phyloP scores from a whole-genome alignment of 805 yeast species.

The Kodamaea restingae region DNA sequence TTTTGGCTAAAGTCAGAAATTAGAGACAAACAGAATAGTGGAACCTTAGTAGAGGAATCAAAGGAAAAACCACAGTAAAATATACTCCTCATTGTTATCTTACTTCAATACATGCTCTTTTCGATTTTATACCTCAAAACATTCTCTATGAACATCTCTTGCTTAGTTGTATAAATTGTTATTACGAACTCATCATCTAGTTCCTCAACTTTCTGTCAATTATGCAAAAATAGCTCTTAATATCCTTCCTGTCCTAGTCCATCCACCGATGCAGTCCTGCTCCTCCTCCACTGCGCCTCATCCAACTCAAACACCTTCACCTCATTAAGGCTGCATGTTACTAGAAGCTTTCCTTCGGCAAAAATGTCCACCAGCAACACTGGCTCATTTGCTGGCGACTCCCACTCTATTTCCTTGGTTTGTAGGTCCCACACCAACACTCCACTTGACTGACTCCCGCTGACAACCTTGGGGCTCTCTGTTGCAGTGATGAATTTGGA shows the following conservation, averaged over 20 bases:
- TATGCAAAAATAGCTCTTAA: no score
- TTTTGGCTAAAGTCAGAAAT: no score
- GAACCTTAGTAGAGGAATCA: no score
- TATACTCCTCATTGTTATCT: no score
- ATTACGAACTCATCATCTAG: no score
- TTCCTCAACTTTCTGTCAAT: no score
- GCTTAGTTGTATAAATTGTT: no score
- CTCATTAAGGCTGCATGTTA: conserved; percentile 20
- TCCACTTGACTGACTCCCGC: conserved; percentile 58
- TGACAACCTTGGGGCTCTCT: conserved; percentile 41
- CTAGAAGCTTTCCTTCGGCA: conserved; percentile 35
- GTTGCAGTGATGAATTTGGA: conserved; percentile 45
- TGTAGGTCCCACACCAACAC: conserved; percentile 67
- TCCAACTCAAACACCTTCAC: conserved; percentile 21
- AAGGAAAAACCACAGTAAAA: no score
- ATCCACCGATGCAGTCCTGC: neutral
- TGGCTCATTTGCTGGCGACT: conserved; percentile 21
- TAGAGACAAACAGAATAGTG: no score
- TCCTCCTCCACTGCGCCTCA: conserved; percentile 8
- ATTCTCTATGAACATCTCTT: no score
- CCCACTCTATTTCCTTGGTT: conserved; percentile 43
- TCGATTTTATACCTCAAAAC: no score
- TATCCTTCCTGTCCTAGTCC: neutral
- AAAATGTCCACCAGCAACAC: conserved; percentile 41
- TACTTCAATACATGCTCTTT: no score